Evolutionary conservation across 768 basidiomycete genomes (phyloP).

Genomic region (Pholiota molesta): DNA sequence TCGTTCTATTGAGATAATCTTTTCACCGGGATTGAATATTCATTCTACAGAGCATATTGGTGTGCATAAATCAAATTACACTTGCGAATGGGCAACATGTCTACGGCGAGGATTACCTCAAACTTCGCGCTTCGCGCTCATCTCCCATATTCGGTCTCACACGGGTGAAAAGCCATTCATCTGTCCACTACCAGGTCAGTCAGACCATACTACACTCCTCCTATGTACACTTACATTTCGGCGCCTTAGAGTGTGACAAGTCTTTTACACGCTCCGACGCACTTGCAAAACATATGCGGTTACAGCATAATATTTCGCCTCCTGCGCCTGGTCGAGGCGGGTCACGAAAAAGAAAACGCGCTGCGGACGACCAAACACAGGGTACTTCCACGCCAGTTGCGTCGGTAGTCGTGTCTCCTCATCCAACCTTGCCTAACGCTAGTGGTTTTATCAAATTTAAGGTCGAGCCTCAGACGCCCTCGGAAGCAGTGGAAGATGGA

Average conservation of each 20-base stretch:
- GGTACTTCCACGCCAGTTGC: constrained; percentile 25
- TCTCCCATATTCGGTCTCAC: constrained; percentile 89
- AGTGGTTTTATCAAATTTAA: constrained; percentile 64
- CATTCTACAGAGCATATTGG: constrained; percentile 73
- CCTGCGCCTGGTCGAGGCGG: constrained; percentile 76
- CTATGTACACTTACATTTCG: neutral
- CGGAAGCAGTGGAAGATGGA: constrained; percentile 39
- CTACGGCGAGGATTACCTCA: constrained; percentile 79
- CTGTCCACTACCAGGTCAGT: constrained; percentile 77
- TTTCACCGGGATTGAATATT: neutral
- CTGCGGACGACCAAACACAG: constrained; percentile 36
- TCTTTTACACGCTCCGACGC: constrained; percentile 96
- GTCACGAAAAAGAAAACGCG: constrained; percentile 69
- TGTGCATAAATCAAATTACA: constrained; percentile 81
- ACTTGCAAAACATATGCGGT: constrained; percentile 88
- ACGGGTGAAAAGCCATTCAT: constrained; percentile 95
- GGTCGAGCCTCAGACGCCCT: constrained; percentile 52
- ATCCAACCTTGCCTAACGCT: constrained; percentile 27
- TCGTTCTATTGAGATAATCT: neutral
- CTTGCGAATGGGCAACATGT: constrained; percentile 90
- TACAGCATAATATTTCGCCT: constrained; percentile 80
- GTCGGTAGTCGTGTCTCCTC: constrained; percentile 25
- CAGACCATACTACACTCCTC: neutral
- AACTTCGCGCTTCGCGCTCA: constrained; percentile 86
- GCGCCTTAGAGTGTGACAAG: constrained; percentile 83